These are phyloP conservation scores for Lolium perenne DNA, from an alignment of 176 grass and related monocot species.

Conservation along the genomic window DNA sequence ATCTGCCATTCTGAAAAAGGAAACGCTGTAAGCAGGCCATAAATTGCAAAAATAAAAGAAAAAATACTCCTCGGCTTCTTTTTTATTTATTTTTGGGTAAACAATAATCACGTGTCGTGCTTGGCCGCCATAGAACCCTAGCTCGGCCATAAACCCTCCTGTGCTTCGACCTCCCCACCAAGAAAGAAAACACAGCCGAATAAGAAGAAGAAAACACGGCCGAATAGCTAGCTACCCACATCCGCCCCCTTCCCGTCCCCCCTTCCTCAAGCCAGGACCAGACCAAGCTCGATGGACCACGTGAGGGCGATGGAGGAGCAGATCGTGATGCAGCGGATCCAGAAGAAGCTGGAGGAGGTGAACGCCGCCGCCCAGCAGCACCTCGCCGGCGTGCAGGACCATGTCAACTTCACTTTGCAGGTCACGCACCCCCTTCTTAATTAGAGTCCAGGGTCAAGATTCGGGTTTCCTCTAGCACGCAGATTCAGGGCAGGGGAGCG, in stretches of 20 bases:
- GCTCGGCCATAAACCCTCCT: constrained; percentile 36
- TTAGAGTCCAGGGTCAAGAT: background rate
- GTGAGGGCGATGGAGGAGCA: constrained; percentile 65
- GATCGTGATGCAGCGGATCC: constrained; percentile 67
- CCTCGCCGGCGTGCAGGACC: constrained; percentile 82
- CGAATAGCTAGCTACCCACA: background rate
- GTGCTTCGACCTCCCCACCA: background rate
- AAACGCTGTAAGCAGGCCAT: too few relatives aligned
- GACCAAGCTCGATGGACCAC: constrained; percentile 59
- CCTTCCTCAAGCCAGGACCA: too few relatives aligned
- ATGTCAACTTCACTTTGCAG: constrained; percentile 97
- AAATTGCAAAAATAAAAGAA: too few relatives aligned
- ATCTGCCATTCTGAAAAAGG: too few relatives aligned
- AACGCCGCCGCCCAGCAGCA: constrained; percentile 72
- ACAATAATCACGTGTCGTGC: too few relatives aligned
- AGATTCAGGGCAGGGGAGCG: background rate
- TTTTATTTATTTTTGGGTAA: too few relatives aligned
- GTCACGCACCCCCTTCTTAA: constrained; percentile 23
- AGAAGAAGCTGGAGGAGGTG: constrained; percentile 84
- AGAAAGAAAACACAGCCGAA: constrained; percentile 19
- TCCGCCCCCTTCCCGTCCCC: background rate
- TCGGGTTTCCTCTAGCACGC: background rate
- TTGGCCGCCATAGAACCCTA: too few relatives aligned
- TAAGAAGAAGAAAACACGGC: background rate
- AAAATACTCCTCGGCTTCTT: too few relatives aligned